phyloP scores from a whole-genome alignment of 371 early-diverging fungal species.

The Thermomucor indicae-seudaticae region DNA sequence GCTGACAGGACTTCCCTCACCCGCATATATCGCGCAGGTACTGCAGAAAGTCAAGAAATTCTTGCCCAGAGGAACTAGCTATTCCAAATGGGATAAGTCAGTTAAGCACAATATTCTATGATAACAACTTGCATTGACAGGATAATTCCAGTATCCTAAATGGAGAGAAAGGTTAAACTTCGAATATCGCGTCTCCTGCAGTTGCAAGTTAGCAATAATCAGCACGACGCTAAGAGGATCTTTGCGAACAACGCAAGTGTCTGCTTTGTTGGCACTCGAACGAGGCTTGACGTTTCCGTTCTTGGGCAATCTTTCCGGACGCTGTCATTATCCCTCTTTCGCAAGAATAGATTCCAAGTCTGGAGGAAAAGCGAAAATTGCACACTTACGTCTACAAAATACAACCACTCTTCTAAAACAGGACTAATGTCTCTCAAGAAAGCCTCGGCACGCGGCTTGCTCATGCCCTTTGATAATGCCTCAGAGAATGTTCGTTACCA shows the following conservation, averaged over 20 bases:
- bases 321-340: conserved; percentile 14
- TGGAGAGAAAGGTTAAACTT: background rate
- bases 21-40: too few species aligned
- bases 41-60: too few species aligned
- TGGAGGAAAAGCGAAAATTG: background rate
- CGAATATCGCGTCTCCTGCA: background rate
- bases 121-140: conserved; percentile 37
- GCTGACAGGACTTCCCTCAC: too few species aligned
- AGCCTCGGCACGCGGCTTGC: conserved; percentile 52
- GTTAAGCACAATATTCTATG: too few species aligned
- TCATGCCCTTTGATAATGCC: conserved; percentile 65
- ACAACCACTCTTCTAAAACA: conserved; percentile 50
- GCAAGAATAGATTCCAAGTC: too few species aligned
- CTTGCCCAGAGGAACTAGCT: too few species aligned
- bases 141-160: conserved; percentile 44
- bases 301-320: conserved; percentile 58
- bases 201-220: conserved; percentile 51
- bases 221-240: conserved; percentile 78
- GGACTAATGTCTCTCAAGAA: conserved; percentile 61
- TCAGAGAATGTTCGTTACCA: conserved; percentile 54
- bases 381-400: conserved; percentile 24
- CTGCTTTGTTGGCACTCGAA: conserved; percentile 15
- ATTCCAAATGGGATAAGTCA: too few species aligned
- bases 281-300: conserved; percentile 40
- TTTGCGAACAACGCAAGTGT: conserved; percentile 51